Base-by-base conservation (phyloP, 2,329 filamentous ascomycete species). In the Graphilbum ipis-grandicollis region DNA sequence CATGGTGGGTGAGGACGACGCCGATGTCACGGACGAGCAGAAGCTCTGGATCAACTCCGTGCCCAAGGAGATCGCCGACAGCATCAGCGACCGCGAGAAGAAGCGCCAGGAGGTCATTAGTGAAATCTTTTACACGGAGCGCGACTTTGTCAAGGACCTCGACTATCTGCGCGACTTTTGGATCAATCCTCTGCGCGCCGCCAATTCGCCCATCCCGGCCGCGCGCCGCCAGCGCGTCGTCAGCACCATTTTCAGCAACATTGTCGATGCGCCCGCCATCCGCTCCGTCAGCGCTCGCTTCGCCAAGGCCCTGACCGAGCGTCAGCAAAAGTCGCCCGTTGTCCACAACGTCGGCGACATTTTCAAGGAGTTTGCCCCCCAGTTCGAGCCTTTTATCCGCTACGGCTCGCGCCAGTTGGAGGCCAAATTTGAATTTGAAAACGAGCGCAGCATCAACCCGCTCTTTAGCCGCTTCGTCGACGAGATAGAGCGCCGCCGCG, bases 31-130 rank as follows among this genome's bases (percentile, higher is more conserved):
- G 23, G 85, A 94, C 51, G 86, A 96, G 55, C 90, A 96, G 61
- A 96, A 96, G 57, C 69, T 98, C 28, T 98, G 90, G 90, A 98
- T 98, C 57, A 96, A 96, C 55, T 93, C 86, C 13, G 90, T 98
- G 26, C 83, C 86, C 1, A 90, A 93, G 55, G 90, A 96, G 54
- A 66, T 98, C 39, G 85, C 86, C 1, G 86, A 96, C 47, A 82
- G 78, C 51, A 78, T 94, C 22, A 76, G 75, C 35, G 90, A 98
- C 47, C 74, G 72, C 46, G 90, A 98, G 56, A 92, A 93, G 74
- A 96, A 96, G 63, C 75, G 90, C 32, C 90, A 98, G 54, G 90
- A 98, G 53, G 82, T 98, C 47, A 94, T 98, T 41, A 94, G 88
- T 6, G 90, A 98, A 55, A 77, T 96, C 43, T 94, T 92, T 75